Evolutionary conservation across 164 flowering plant species (phyloP).

Genomic region (Taxillus chinensis): DNA sequence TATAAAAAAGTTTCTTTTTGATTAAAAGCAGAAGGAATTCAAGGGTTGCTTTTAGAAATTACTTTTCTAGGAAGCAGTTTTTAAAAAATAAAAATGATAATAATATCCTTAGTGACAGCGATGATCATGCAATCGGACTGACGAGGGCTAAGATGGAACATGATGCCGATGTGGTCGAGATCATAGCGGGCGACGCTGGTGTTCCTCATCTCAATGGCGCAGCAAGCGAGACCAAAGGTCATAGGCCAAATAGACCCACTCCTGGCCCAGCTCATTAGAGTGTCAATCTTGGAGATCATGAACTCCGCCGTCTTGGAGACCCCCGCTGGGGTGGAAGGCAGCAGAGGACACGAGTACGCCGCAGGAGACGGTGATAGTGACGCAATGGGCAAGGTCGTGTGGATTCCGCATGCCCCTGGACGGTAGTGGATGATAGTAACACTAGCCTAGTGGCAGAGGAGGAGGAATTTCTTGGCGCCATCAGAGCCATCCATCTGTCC

Average conservation of each 20-base stretch:
- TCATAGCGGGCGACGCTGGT: slow-evolving; percentile 96
- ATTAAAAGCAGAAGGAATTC: too few species aligned
- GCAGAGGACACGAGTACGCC: slow-evolving; percentile 31
- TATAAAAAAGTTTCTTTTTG: too few species aligned
- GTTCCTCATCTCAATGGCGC: slow-evolving; percentile 99
- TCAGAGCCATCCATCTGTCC: slow-evolving; percentile 54
- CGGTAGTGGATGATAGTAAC: slow-evolving; percentile 23
- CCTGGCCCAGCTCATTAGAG: slow-evolving; percentile 87
- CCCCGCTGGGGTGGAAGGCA: slow-evolving; percentile 43
- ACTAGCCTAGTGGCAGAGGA: slow-evolving; percentile 40
- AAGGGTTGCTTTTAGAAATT: too few species aligned
- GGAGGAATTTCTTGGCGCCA: slow-evolving; percentile 28
- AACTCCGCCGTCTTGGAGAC: slow-evolving; percentile 77
- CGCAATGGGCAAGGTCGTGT: slow-evolving; percentile 18
- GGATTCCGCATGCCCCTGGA: too few species aligned
- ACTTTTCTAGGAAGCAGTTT: too few species aligned
- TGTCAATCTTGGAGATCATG: slow-evolving; percentile 92
- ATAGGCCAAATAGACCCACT: slow-evolving; percentile 98
- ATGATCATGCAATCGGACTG: slow-evolving; percentile 97
- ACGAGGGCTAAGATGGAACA: slow-evolving; percentile 89
- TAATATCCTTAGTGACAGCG: slow-evolving; percentile 94
- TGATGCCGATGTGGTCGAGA: slow-evolving; percentile 88
- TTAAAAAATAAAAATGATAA: too few species aligned
- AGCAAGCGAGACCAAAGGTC: slow-evolving; percentile 99
- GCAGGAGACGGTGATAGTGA: slow-evolving; percentile 24